Evolutionary conservation across 495 filamentous ascomycete species (phyloP).

Genomic region (Xylaria palmicola): DNA sequence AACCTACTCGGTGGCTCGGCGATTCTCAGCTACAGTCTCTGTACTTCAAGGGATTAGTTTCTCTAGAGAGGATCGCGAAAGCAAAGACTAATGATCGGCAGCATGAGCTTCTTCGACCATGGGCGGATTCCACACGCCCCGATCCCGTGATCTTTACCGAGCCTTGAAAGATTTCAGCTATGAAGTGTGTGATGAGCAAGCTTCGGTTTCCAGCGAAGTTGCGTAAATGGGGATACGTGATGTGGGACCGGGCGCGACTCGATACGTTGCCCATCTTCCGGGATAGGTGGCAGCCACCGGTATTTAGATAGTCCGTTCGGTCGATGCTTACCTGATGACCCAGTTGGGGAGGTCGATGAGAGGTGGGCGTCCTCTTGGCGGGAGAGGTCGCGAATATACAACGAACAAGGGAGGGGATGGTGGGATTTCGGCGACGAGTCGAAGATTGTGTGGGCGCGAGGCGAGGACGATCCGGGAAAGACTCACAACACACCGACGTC

Average conservation of each 20-base stretch:
- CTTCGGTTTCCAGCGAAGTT: not conserved
- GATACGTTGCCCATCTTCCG: conserved; percentile 2
- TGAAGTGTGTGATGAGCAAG: not conserved
- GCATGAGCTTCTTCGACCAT: not conserved
- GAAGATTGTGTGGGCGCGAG: conserved; percentile 1
- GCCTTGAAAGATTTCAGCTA: not conserved
- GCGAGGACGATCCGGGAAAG: not conserved
- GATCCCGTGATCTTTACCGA: not conserved
- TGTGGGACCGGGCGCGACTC: conserved; percentile 5
- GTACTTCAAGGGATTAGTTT: conserved; percentile 1
- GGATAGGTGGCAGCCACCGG: not conserved
- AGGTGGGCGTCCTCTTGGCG: not conserved
- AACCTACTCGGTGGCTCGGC: not conserved
- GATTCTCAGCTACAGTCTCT: not conserved
- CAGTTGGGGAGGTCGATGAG: not conserved
- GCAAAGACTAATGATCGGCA: conserved; percentile 2
- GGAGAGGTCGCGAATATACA: conserved; percentile 9
- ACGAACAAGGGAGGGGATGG: conserved; percentile 1
- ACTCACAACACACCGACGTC: not conserved
- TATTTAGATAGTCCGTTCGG: not conserved
- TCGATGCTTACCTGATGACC: conserved; percentile 1
- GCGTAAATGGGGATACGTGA: conserved; percentile 2
- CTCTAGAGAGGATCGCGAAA: not conserved
- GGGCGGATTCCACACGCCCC: not conserved
- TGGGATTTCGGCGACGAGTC: conserved; percentile 7